Base-by-base conservation (phyloP, 2,329 filamentous ascomycete species). In the Monosporascus sp. region DNA sequence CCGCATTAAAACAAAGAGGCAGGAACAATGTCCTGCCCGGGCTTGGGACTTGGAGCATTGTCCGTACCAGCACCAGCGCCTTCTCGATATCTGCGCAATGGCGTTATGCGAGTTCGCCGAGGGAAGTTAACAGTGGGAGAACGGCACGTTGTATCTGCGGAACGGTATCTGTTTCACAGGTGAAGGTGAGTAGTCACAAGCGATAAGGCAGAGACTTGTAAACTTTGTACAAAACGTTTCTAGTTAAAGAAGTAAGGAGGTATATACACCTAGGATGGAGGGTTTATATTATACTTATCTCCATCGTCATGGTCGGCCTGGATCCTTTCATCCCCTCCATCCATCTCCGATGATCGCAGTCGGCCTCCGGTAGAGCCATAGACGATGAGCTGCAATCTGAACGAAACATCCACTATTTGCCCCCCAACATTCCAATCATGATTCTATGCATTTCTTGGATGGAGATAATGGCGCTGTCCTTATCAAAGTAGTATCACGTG, bases 341-440 rank as follows among this genome's bases (percentile, higher is more conserved):
- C 5, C 31, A 64, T 59, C 64, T 62, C 63, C 64, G 61, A 58
- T 27, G 50, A 62, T 65, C 62, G 62, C 64, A 63, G 47, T 49
- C 37, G 47, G 49, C 27, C 48, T 57, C 60, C 49, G 52, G 48
- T 49, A 48, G 39, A 48, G 24, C 43, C 49, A 38, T 49, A 47
- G 48, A 37, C 35, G 25, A 37, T 31, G 41, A 48, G 50, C 49
- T 46, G 52, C 52, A 47, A 55, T 52, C 44, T 50, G 51, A 8
- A 22, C n/a, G 20, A 20, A 20, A 25, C 41, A 44, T 44, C 41
- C 41, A 44, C 41, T 46, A 49, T 27, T 31, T 41, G 43, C 50
- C 52, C 27, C 14, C 20, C 20, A 17, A 22, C 41, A 44, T 44
- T 24, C 41, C 41, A 44, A 44, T 44, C 20, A 44, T 7, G 41